Evolutionary conservation across 2,329 filamentous ascomycete species (phyloP).

Genomic region (Shiraia sp.): DNA sequence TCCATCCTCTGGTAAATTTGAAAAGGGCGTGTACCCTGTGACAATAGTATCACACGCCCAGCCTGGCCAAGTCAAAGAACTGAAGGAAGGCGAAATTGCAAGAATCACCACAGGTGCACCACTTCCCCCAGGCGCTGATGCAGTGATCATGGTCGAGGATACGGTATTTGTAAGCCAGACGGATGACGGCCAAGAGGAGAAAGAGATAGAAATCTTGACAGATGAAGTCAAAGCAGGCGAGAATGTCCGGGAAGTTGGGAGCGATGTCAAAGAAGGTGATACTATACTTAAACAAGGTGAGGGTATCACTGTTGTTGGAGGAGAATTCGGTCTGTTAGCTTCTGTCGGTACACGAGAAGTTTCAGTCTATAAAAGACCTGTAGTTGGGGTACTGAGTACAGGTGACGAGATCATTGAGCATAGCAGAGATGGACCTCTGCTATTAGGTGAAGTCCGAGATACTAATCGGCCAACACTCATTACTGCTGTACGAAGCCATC

Average conservation of each 20-base stretch:
- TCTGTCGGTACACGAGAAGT: constrained; percentile 77
- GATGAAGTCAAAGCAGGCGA: constrained; percentile 75
- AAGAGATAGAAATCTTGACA: constrained; percentile 83
- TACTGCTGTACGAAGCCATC: constrained; percentile 72
- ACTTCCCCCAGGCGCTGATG: constrained; percentile 82
- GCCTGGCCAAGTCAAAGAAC: constrained; percentile 65
- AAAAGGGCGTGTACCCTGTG: constrained; percentile 84
- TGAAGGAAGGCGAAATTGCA: constrained; percentile 77
- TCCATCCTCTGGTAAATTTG: constrained; percentile 46
- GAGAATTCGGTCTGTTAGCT: constrained; percentile 87
- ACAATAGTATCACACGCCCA: constrained; percentile 84
- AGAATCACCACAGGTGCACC: constrained; percentile 95
- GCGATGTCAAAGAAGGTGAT: constrained; percentile 74
- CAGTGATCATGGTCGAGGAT: constrained; percentile 97
- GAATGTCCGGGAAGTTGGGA: constrained; percentile 89
- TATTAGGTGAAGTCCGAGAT: constrained; percentile 85
- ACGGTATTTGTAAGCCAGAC: constrained; percentile 77
- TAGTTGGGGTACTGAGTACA: constrained; percentile 87
- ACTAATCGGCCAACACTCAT: constrained; percentile 89
- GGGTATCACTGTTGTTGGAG: constrained; percentile 81
- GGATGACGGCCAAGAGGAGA: constrained; percentile 81
- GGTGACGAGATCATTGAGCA: constrained; percentile 91
- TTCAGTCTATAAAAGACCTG: constrained; percentile 72
- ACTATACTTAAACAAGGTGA: constrained; percentile 77
- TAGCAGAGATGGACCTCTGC: constrained; percentile 63